Conservation (phyloP, 1,284 basidiomycete genomes). For the Boletellus deceptivus region DNA sequence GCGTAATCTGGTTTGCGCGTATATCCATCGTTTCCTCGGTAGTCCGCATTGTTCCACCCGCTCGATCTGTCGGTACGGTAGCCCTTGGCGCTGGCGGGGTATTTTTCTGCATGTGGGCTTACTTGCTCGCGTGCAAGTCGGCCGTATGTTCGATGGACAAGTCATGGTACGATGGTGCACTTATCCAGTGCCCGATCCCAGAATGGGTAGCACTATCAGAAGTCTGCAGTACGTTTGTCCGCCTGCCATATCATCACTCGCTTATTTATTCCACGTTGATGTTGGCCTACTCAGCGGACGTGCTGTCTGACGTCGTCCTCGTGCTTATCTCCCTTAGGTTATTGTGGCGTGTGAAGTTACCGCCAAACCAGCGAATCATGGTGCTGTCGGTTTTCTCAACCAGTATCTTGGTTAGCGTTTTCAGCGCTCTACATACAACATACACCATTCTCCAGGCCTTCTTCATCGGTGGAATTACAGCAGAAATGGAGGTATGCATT, state of each 20-base stretch:
- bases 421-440: slow-evolving; percentile 26
- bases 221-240: slow-evolving; percentile 21
- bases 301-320: slow-evolving; percentile 25
- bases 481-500: slow-evolving; percentile 25
- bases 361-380: slow-evolving; percentile 26
- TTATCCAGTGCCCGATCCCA: slow-evolving; percentile 16
- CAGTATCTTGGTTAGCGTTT: slow-evolving; percentile 27
- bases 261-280: background rate
- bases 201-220: slow-evolving; percentile 23
- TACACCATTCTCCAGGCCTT: slow-evolving; percentile 16
- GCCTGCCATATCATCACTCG: too few species aligned
- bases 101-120: slow-evolving; percentile 23
- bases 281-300: slow-evolving; percentile 19
- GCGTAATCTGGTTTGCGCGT: slow-evolving; percentile 30
- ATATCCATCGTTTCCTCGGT: slow-evolving; percentile 31
- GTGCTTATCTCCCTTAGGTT: slow-evolving; percentile 24
- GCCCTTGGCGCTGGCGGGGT: slow-evolving; percentile 1
- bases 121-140: slow-evolving; percentile 18
- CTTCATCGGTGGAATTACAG: slow-evolving; percentile 11
- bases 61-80: slow-evolving; percentile 1
- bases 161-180: slow-evolving; percentile 17
- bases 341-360: slow-evolving; percentile 28
- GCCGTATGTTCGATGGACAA: slow-evolving; percentile 15
- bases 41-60: slow-evolving; percentile 25
- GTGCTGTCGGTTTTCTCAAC: slow-evolving; percentile 29